Evolutionary conservation across 2,329 filamentous ascomycete genomes (phyloP).

Genomic region (Stromatinia cepivora): DNA sequence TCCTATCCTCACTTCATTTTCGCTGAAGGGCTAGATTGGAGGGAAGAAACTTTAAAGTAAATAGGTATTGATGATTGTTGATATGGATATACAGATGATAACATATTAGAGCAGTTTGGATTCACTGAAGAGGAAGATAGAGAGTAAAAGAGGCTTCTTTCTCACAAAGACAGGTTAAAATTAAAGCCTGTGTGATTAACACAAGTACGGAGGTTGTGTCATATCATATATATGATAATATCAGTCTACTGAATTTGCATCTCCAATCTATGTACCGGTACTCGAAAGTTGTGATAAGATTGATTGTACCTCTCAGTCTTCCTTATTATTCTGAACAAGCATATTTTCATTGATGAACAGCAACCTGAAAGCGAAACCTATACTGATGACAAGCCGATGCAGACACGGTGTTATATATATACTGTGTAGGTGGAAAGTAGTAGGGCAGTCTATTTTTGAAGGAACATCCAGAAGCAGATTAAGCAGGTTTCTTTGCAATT

Average conservation of each 20-base stretch:
- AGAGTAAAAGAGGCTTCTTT: too few relatives aligned
- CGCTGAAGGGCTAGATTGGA: not conserved
- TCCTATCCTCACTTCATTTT: not conserved
- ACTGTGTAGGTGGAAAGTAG: not conserved
- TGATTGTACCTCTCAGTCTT: not conserved
- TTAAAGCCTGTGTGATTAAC: not conserved
- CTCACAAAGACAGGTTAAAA: not conserved
- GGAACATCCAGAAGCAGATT: not conserved
- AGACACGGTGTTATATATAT: not conserved
- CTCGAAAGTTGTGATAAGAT: too few relatives aligned
- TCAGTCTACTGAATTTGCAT: not conserved
- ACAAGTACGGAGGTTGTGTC: not conserved
- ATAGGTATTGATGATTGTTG: not conserved
- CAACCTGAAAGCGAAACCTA: not conserved
- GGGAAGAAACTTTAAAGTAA: not conserved
- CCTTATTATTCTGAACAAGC: too few relatives aligned
- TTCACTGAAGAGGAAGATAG: not conserved
- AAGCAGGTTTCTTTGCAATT: conserved; percentile 2
- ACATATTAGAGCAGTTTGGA: not conserved
- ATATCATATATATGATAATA: not conserved
- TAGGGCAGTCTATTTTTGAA: not conserved
- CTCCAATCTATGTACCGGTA: not conserved
- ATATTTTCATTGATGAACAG: not conserved
- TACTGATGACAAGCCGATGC: not conserved
- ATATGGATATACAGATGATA: not conserved